Evolutionary conservation across 2,329 filamentous ascomycete genomes (phyloP).

Genomic region (Lachnellula hyalina): DNA sequence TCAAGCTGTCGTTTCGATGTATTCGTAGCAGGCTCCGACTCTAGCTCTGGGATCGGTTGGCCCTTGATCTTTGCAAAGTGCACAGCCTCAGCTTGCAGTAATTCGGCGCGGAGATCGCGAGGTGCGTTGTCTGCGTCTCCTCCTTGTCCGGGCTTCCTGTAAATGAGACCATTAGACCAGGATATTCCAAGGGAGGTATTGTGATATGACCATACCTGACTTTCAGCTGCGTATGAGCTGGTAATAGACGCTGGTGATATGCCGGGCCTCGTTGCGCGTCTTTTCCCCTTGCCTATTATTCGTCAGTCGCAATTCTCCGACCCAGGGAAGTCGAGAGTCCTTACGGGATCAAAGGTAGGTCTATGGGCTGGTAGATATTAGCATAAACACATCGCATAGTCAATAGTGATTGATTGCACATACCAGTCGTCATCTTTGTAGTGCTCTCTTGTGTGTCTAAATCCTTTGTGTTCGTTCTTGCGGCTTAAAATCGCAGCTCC

Average conservation of each 20-base stretch:
- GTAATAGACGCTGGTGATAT: slow-evolving; percentile 93
- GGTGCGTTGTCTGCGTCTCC: slow-evolving; percentile 64
- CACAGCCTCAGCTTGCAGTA: slow-evolving; percentile 80
- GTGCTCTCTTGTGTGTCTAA: not conserved
- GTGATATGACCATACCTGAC: slow-evolving; percentile 49
- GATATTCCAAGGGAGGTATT: not conserved
- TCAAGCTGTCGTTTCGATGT: slow-evolving; percentile 62
- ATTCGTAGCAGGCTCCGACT: slow-evolving; percentile 50
- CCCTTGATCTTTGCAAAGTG: slow-evolving; percentile 84
- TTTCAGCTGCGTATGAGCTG: slow-evolving; percentile 91
- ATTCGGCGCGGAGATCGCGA: slow-evolving; percentile 83
- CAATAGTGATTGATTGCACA: not conserved
- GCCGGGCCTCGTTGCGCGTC: slow-evolving; percentile 88
- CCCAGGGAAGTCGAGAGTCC: too few relatives aligned
- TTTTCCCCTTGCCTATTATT: slow-evolving; percentile 70
- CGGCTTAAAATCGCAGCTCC: slow-evolving; percentile 1
- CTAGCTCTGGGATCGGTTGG: slow-evolving; percentile 42
- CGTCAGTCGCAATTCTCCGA: too few relatives aligned
- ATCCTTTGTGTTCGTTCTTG: too few relatives aligned
- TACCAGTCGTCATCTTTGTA: slow-evolving; percentile 47
- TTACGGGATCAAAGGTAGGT: slow-evolving; percentile 83
- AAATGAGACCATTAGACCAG: not conserved
- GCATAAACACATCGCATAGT: not conserved
- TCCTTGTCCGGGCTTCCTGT: slow-evolving; percentile 79
- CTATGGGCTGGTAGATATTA: slow-evolving; percentile 54